Conservation (phyloP, 2,329 filamentous ascomycete species). For the Diaporthe capsici region DNA sequence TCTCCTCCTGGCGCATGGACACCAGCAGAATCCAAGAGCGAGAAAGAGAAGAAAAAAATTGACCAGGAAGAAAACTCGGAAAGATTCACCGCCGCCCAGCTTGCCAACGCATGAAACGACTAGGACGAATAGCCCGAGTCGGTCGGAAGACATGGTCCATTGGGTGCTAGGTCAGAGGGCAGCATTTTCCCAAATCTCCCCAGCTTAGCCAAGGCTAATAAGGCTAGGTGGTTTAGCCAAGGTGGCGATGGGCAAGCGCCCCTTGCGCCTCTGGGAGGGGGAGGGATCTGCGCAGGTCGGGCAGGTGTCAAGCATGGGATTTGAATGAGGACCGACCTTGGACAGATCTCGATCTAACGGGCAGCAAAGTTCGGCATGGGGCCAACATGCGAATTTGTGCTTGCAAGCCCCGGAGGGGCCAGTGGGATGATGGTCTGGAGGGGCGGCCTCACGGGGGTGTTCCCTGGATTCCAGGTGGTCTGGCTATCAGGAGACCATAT, state of each 20-base stretch:
- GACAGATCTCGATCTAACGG: conserved; percentile 23
- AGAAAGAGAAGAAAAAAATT: neutral
- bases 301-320: conserved; percentile 33
- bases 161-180: conserved; percentile 9
- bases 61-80: neutral
- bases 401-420: neutral
- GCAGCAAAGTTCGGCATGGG: conserved; percentile 17
- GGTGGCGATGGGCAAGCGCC: conserved; percentile 23
- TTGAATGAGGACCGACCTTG: conserved; percentile 24
- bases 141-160: conserved; percentile 16
- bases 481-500: conserved; percentile 8
- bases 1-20: conserved; percentile 7
- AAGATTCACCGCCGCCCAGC: conserved; percentile 13
- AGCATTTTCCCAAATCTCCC: conserved; percentile 29
- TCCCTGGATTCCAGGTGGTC: neutral
- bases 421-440: conserved; percentile 19
- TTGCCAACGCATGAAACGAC: conserved; percentile 28
- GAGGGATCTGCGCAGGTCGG: conserved; percentile 22
- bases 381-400: conserved; percentile 21
- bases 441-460: conserved; percentile 16
- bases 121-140: conserved; percentile 20
- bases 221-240: conserved; percentile 18
- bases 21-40: neutral
- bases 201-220: conserved; percentile 25
- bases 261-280: neutral